Base-by-base conservation (phyloP, 371 early-diverging fungal species). In the Mortierella sp. region DNA sequence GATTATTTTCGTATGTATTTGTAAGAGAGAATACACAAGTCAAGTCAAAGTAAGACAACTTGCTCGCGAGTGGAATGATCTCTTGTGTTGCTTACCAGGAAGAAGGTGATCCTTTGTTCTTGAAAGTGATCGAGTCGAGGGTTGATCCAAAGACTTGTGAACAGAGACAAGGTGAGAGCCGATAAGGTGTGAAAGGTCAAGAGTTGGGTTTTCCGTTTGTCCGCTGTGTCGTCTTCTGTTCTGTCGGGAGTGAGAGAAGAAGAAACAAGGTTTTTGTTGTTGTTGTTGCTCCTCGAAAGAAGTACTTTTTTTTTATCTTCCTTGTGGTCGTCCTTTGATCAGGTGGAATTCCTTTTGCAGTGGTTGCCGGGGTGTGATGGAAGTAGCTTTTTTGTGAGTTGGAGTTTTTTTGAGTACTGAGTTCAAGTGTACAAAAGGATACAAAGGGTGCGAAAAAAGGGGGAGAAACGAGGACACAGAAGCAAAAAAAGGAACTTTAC, bases 141-240 rank as follows among this genome's bases (percentile, higher is more conserved):
- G n/a, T n/a, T n/a, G n/a, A n/a, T n/a, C n/a, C n/a, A n/a, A n/a
- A n/a, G n/a, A n/a, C n/a, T n/a, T n/a, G n/a, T n/a, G n/a, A n/a
- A 34, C 14, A 34, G 37, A 55, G 19, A 55, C 14, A 55, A 31
- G 6, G 31, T 14, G 22, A 50, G 58, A 55, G 55, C 34, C 55
- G 55, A 31, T 55, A 3, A 22, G 7, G 29, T n/a, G 7, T 29
- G 34, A 66, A 37, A 37, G 48, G 37, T 34, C 29, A 26, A 44
- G 39, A 29, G 53, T 52, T 52, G 53, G n/a, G 66, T 65, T 44
- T 45, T 40, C 45, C 45, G 41, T 45, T 43, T 66, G 41, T 66
- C 22, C 45, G 45, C 29, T 45, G 58, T 34, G 58, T 58, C 58
- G 16, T 58, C 10, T 7, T n/a, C 10, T 9, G 58, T 34, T n/a